These are phyloP conservation scores for Lepiota venenata DNA, from an alignment of 768 basidiomycete species.

Conservation along the genomic window DNA sequence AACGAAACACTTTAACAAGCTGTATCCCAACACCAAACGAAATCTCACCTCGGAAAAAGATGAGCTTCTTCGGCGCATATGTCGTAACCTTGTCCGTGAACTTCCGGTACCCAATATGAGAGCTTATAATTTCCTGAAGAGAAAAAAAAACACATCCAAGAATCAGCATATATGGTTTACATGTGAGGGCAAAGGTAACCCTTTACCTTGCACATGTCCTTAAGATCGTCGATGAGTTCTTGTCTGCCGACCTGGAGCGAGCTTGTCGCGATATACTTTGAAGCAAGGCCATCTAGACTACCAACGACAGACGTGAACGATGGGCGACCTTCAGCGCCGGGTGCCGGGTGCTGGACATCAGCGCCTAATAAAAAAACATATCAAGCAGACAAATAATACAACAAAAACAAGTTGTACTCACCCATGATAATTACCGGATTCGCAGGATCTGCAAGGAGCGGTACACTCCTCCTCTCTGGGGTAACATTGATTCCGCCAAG, in stretches of 20 bases:
- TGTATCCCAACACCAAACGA: not conserved
- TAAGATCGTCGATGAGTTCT: conserved; percentile 70
- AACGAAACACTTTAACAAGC: conserved; percentile 15
- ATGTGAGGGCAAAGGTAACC: not conserved
- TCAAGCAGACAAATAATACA: not conserved
- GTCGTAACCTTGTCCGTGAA: conserved; percentile 41
- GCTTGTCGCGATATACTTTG: conserved; percentile 59
- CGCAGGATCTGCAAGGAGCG: conserved; percentile 56
- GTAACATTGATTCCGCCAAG: conserved; percentile 79
- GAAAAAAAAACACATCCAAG: not conserved
- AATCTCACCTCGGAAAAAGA: conserved; percentile 64
- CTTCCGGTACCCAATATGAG: conserved; percentile 52
- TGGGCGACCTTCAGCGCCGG: conserved; percentile 66
- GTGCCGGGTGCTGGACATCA: conserved; percentile 78
- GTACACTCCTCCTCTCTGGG: conserved; percentile 57
- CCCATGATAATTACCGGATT: conserved; percentile 80
- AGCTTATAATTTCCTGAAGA: conserved; percentile 45
- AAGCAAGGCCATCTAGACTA: conserved; percentile 66
- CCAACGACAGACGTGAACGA: conserved; percentile 77
- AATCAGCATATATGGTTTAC: not conserved
- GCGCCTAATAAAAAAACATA: conserved; percentile 42
- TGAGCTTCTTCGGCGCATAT: conserved; percentile 50
- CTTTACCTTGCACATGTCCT: conserved; percentile 58
- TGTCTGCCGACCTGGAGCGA: conserved; percentile 55
- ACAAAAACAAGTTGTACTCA: conserved; percentile 19